phyloP scores from a whole-genome alignment of 768 basidiomycete species.

The Agrocybe chaxingu region DNA sequence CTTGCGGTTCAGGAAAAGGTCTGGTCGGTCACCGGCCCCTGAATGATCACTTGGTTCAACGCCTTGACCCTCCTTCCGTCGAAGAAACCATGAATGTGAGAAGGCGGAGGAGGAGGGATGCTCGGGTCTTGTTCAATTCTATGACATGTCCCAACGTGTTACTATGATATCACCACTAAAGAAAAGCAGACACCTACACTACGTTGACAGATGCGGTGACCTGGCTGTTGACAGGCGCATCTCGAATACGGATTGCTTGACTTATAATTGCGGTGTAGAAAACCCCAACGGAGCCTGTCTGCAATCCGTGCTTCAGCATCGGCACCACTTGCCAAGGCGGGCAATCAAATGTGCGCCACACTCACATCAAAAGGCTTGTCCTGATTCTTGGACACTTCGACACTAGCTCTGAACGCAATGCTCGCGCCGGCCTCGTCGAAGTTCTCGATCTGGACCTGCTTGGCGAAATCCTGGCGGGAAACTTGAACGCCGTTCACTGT shows the following conservation, averaged over 20 bases:
- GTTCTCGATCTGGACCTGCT: conserved; percentile 26
- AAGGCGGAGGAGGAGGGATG: conserved; percentile 12
- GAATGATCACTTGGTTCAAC: conserved; percentile 14
- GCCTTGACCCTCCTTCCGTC: conserved; percentile 16
- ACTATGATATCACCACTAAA: background rate
- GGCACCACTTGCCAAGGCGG: no score
- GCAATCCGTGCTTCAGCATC: background rate
- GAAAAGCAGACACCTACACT: conserved; percentile 22
- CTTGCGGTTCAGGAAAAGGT: no score
- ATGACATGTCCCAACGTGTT: background rate
- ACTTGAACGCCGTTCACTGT: conserved; percentile 38
- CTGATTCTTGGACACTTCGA: conserved; percentile 23
- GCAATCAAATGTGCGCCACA: background rate
- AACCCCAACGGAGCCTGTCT: conserved; percentile 26
- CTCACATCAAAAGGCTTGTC: conserved; percentile 12
- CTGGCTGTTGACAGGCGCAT: conserved; percentile 26
- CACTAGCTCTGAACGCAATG: conserved; percentile 25
- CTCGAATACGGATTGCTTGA: conserved; percentile 28
- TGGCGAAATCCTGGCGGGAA: conserved; percentile 37
- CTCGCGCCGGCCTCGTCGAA: conserved; percentile 25
- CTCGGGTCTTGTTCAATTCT: conserved; percentile 18
- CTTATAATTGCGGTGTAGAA: conserved; percentile 35
- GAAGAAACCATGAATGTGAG: conserved; percentile 15
- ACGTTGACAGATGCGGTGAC: conserved; percentile 36
- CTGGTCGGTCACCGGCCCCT: conserved; percentile 2